Percentiles rank a stretch among this genome's conserved stretches.
These are phyloP conservation scores for Tricholoma flavovirens DNA, from an alignment of 768 basidiomycete genomes.

Conservation along the genomic window DNA sequence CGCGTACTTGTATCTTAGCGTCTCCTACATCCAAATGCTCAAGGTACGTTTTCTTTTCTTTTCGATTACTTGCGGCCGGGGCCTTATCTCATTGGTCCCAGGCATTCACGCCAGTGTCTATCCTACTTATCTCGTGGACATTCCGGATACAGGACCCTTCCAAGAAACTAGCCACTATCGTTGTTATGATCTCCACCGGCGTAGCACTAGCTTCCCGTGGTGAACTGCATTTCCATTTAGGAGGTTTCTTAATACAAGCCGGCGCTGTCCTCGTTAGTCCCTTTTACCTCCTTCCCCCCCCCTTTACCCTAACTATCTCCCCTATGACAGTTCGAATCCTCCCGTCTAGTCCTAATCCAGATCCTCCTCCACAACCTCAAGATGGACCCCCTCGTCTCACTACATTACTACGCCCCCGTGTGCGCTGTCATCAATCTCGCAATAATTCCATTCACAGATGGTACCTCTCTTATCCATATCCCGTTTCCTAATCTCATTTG, in stretches of 20 bases:
- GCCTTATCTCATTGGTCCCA: conserved; percentile 21
- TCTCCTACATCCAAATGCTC: conserved; percentile 96
- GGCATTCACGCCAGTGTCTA: conserved; percentile 89
- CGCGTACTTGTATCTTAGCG: conserved; percentile 86
- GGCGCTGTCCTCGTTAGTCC: conserved; percentile 74
- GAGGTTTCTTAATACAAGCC: conserved; percentile 85
- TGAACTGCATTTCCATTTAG: conserved; percentile 77
- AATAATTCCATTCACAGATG: conserved; percentile 89
- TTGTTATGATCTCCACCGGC: conserved; percentile 85
- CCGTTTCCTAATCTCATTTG: neutral
- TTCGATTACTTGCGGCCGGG: neutral
- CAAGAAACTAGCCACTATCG: conserved; percentile 73
- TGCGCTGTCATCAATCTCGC: conserved; percentile 86
- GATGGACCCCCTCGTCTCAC: conserved; percentile 94
- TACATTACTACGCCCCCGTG: conserved; percentile 96
- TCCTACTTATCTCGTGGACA: conserved; percentile 89
- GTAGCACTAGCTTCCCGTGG: conserved; percentile 89
- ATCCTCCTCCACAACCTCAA: conserved; percentile 91
- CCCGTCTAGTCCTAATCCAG: conserved; percentile 94
- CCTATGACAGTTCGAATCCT: conserved; percentile 72
- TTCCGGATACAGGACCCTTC: conserved; percentile 87
- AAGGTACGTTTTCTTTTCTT: conserved; percentile 53
- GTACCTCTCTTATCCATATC: conserved; percentile 21
- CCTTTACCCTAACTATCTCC: neutral
- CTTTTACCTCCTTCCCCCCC: conserved; percentile 1